Evolutionary conservation across 2,329 filamentous ascomycete genomes (phyloP).

Genomic region (Laburnicola sp.): DNA sequence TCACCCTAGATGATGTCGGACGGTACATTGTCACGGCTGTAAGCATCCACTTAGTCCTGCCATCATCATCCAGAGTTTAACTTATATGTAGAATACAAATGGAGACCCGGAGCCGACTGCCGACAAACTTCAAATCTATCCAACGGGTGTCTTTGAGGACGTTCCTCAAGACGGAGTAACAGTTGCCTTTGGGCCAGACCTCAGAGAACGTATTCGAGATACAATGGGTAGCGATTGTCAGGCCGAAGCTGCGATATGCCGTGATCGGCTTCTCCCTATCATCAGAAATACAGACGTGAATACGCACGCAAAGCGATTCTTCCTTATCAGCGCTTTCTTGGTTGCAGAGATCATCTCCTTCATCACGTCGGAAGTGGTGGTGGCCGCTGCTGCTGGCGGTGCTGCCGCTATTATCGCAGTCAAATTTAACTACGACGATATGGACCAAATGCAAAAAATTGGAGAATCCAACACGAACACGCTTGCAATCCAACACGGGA

Average conservation of each 20-base stretch:
- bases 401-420: neutral
- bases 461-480: neutral
- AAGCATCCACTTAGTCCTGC: neutral
- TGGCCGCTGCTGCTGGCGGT: neutral
- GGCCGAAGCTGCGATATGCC: conserved; percentile 6
- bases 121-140: conserved; percentile 14
- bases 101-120: conserved; percentile 4
- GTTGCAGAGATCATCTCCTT: neutral
- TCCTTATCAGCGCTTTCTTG: neutral
- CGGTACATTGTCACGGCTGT: conserved; percentile 6
- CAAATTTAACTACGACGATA: conserved; percentile 3
- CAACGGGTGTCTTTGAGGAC: conserved; percentile 12
- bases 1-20: conserved; percentile 6
- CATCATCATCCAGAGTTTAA: neutral
- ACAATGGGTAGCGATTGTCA: conserved; percentile 8
- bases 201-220: conserved; percentile 11
- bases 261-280: conserved; percentile 11
- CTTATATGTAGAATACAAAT: neutral
- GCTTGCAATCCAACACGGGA: no score
- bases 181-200: conserved; percentile 13
- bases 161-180: conserved; percentile 14
- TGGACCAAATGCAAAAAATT: conserved; percentile 9
- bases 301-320: conserved; percentile 10
- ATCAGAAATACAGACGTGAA: conserved; percentile 13
- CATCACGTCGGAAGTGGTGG: neutral